Base-by-base conservation (phyloP, 225 moss, liverwort and hornwort genomes). In the Ulota crispa region DNA sequence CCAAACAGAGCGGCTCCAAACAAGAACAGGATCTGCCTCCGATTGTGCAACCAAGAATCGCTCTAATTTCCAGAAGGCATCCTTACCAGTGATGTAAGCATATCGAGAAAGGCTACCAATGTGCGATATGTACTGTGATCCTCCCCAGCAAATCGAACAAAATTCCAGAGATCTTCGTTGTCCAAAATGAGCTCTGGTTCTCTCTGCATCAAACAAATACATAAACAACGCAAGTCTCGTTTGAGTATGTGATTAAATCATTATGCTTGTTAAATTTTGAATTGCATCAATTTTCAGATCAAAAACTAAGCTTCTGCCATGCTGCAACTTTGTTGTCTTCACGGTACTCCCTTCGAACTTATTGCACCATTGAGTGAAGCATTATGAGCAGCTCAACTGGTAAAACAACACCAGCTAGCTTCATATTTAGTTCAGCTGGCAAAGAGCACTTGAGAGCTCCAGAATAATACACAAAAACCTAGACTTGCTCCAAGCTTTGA, bases 161-260 rank as follows among this genome's bases (percentile, higher is more conserved):
- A 99, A 78, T 96, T 99, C 99, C 99, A 99, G 26, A 99, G 87
- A 68, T 93, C 89, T 66, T 96, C 96, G 73, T 96, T 95, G 79
- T 96, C 99, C 67, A 94, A 76, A 55, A 95, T 90, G 73, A 96
- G 93, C 84, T 99, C 96, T 77, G 96, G 93, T 72, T 92, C 96
- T 84, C 98, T 96, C 98, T 96, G 88, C 43, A n/a, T 70, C 81
- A 71, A 45, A 71, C 27, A 67, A 62, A 75, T 39, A 69, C 36
- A 82, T 78, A 13, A 59, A 61, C 32, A 45, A 43, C 79, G 79
- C 41, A 65, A 64, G 20, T n/a, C 36, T 32, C 26, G 43, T 61
- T 47, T 52, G 23, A 73, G n/a, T 53, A 27, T 21, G 41, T 39
- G 68, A 23, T 39, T 32, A 79, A 54, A 60, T 59, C 26, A 75